phyloP scores from a whole-genome alignment of 345 rosid species.

The Odontarrhena argentea region DNA sequence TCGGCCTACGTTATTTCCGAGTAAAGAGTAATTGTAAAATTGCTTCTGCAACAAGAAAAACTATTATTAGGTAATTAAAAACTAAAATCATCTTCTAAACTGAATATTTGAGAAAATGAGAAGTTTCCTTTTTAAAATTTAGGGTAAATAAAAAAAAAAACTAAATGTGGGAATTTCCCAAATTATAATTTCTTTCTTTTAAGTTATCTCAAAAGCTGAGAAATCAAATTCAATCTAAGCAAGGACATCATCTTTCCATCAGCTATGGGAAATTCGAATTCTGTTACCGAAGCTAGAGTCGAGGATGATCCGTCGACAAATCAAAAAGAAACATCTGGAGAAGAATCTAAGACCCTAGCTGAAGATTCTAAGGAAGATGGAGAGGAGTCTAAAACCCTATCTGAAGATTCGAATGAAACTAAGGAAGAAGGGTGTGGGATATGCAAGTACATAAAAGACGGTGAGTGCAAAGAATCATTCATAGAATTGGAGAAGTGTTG shows the following conservation, averaged over 20 bases:
- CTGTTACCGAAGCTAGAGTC: background rate
- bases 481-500: background rate
- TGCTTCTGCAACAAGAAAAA: background rate
- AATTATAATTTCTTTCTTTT: too few relatives aligned
- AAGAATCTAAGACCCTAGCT: slow-evolving; percentile 12
- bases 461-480: slow-evolving; percentile 13
- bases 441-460: background rate
- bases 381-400: background rate
- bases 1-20: too few relatives aligned
- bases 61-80: too few relatives aligned
- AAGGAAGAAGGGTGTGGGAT: background rate
- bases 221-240: too few relatives aligned
- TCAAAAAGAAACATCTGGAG: background rate
- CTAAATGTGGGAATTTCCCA: too few relatives aligned
- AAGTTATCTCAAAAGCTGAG: too few relatives aligned
- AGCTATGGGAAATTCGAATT: slow-evolving; percentile 5
- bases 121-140: too few relatives aligned
- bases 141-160: too few relatives aligned
- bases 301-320: background rate
- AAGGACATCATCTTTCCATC: too few relatives aligned
- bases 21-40: too few relatives aligned
- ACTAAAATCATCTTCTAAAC: too few relatives aligned
- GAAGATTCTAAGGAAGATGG: slow-evolving; percentile 7
- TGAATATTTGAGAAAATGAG: too few relatives aligned
- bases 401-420: background rate